Evolutionary conservation across 306 rosid species (phyloP), one percentile per base, ranked within the genome.

Genomic region (Citrullus colocynthis): DNA sequence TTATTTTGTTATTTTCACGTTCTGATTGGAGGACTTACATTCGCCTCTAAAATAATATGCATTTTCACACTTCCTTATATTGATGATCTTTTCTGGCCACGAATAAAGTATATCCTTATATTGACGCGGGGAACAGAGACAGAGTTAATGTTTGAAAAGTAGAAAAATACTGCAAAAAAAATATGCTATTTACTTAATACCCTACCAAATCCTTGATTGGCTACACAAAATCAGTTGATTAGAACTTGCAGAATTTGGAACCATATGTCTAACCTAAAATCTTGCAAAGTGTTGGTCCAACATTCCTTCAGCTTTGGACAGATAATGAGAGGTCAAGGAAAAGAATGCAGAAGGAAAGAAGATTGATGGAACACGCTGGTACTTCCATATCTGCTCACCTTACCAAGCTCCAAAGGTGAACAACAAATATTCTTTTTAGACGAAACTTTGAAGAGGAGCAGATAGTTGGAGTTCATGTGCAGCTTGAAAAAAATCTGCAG

Each of bases 401-500:
- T 76, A 14, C 34, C 36, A n/a, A 36, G 14, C 37, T 57, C 7
- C 12, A 21, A 73, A 73, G 45, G n/a, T 7, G 21, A 28, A 48
- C 30, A 28, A 16, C n/a, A 6, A 70, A 21, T 21, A 21, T 45
- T 72, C 42, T 72, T 72, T 72, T 81, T 81, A 87, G 55, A 69
- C 78, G 65, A 89, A 85, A 72, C 85, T 79, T 83, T 80, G 88
- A 52, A 87, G 93, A 21, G 97, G 98, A 83, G 93, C 90, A 1
- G 96, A 89, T 57, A 82, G 74, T 81, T 91, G 76, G 67, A 90
- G 91, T 67, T 91, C 96, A 78, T 83, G 85, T 15, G 98, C 92
- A 78, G 92, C 97, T 85, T 91, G 97, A 82, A 93, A 91, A 86
- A 85, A 88, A 24, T 88, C 92, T 42, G 93, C 92, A 61, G 98